These are phyloP conservation scores for Lentinula lateritia DNA, from an alignment of 768 basidiomycete species.

Conservation along the genomic window DNA sequence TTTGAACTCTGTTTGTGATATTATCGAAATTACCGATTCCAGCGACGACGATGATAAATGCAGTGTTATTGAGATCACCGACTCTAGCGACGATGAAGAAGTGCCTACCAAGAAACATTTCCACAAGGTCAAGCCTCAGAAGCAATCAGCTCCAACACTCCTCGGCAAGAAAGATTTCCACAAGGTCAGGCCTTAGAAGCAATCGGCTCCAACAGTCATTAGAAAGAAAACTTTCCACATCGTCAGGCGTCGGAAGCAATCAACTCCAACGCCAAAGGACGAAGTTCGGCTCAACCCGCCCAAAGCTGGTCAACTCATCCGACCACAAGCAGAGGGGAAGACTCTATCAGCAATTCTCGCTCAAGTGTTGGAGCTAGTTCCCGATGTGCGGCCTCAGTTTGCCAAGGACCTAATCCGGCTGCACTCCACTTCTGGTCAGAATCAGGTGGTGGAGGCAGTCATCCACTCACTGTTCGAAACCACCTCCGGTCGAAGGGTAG, in stretches of 20 bases:
- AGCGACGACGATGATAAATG: too few species aligned
- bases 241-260: too few species aligned
- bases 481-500: constrained; percentile 49
- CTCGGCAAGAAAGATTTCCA: too few species aligned
- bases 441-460: constrained; percentile 44
- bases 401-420: constrained; percentile 41
- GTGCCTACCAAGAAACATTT: not conserved
- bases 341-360: constrained; percentile 24
- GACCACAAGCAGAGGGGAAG: not conserved
- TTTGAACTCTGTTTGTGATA: not conserved
- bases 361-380: constrained; percentile 59
- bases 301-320: not conserved
- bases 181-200: too few species aligned
- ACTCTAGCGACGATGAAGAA: constrained; percentile 31
- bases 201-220: too few species aligned
- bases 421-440: constrained; percentile 29
- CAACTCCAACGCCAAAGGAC: constrained; percentile 17
- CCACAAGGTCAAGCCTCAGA: not conserved
- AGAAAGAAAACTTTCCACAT: too few species aligned
- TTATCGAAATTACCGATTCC: constrained; percentile 40
- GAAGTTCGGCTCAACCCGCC: constrained; percentile 7
- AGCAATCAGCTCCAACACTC: too few species aligned
- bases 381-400: constrained; percentile 30
- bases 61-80: constrained; percentile 9
- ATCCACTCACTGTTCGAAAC: constrained; percentile 62